Conservation (phyloP, 768 basidiomycete species). For the Pleurotus platypus region DNA sequence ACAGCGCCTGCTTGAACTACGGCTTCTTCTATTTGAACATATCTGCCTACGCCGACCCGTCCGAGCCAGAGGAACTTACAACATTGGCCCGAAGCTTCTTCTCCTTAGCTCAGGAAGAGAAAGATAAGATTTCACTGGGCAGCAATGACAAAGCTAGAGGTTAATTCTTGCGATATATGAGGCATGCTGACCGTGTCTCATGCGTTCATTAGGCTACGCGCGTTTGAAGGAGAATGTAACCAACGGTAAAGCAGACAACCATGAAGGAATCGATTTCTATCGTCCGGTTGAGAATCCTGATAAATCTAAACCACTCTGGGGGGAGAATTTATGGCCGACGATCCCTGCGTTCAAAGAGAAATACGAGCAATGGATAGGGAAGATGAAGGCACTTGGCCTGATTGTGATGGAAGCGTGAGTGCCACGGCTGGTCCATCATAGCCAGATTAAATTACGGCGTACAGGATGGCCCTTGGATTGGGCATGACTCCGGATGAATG, state of each 20-base stretch:
- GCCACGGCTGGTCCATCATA: neutral
- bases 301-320: slow-evolving; percentile 70
- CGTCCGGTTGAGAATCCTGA: slow-evolving; percentile 68
- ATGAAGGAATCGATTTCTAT: slow-evolving; percentile 85
- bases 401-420: slow-evolving; percentile 84
- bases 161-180: slow-evolving; percentile 22
- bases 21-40: slow-evolving; percentile 91
- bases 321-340: slow-evolving; percentile 84
- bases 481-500: slow-evolving; percentile 73
- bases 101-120: slow-evolving; percentile 65
- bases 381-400: slow-evolving; percentile 81
- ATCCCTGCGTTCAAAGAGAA: slow-evolving; percentile 55
- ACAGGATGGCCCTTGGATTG: slow-evolving; percentile 79
- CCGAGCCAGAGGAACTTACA: slow-evolving; percentile 64
- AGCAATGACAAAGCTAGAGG: slow-evolving; percentile 78
- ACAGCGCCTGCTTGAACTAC: slow-evolving; percentile 69
- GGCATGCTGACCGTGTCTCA: neutral
- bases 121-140: slow-evolving; percentile 66
- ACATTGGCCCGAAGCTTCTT: slow-evolving; percentile 74
- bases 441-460: too few species aligned
- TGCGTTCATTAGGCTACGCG: slow-evolving; percentile 61
- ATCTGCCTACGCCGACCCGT: slow-evolving; percentile 47
- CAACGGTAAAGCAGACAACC: slow-evolving; percentile 77
- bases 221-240: slow-evolving; percentile 84
- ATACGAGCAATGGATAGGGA: slow-evolving; percentile 74